Evolutionary conservation across 768 basidiomycete genomes (phyloP), one percentile per base, ranked within the genome.

Genomic region (Amyloporia xantha): DNA sequence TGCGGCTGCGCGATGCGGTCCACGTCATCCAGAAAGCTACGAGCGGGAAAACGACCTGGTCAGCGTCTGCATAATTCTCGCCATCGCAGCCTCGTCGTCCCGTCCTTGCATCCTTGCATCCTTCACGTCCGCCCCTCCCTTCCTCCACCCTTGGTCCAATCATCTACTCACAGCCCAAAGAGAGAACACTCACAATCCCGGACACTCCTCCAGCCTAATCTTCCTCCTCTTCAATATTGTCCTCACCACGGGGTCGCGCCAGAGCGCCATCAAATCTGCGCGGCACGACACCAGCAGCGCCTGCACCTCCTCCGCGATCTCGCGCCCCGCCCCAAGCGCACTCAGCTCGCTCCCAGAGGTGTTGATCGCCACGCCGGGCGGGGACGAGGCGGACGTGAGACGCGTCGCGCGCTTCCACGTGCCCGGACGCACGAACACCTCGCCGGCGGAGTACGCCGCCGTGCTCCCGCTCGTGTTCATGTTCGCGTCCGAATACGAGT

Each of bases 331-430:
- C 44, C 59, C 61, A 43, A 58, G 52, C n/a, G n/a, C 64, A 3
- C 48, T 37, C 23, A 23, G 38, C 11, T 25, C 47, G 24, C 36
- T 11, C 11, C 75, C 73, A n/a, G n/a, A n/a, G n/a, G n/a, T n/a
- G n/a, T n/a, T n/a, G n/a, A n/a, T n/a, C 36, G 73, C 49, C 0
- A 72, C 73, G 2, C 73, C 71, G 50, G 73, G 73, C 52, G 62
- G 67, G 33, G 75, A 72, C 3, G 71, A 63, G 4, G 65, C 64
- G 37, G 50, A 49, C 2, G 57, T 52, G 44, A 39, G 11, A 39
- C 52, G 37, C 28, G 83, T 61, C 15, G 71, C 73, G 11, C 79
- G 78, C 62, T 80, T 82, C 84, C 84, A 87, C 15, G n/a, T n/a
- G 27, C 83, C 81, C 0, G 86, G 82, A 3, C 86, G 73, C 21